Conservation (phyloP, 2,329 filamentous ascomycete genomes). For the Talaromyces sp. region DNA sequence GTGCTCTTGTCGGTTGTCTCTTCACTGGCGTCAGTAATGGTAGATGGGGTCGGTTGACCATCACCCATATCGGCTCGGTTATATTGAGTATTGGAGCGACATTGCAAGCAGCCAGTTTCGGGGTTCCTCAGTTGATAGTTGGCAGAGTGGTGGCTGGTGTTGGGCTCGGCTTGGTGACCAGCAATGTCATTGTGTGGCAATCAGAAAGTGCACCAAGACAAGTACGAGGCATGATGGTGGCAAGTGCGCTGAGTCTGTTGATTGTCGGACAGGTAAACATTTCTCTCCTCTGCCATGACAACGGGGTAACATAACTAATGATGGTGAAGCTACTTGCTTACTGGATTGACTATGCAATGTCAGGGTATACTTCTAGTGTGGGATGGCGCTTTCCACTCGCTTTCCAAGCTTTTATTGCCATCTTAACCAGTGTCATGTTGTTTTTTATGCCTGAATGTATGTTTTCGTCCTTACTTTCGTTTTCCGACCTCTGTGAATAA, state of each 20-base stretch:
- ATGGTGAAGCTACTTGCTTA: conserved; percentile 12
- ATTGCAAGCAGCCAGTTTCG: conserved; percentile 52
- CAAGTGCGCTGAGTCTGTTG: conserved; percentile 18
- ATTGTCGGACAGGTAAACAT: conserved; percentile 17
- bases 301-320: too few species aligned
- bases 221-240: conserved; percentile 16
- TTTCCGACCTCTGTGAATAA: background rate
- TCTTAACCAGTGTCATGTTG: conserved; percentile 16
- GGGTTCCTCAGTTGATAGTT: conserved; percentile 51
- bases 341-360: conserved; percentile 22
- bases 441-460: conserved; percentile 21
- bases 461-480: background rate
- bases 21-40: conserved; percentile 53
- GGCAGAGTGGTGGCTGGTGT: conserved; percentile 52
- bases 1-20: conserved; percentile 52
- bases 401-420: conserved; percentile 14
- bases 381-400: conserved; percentile 23
- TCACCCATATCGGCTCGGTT: conserved; percentile 55
- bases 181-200: conserved; percentile 26
- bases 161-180: conserved; percentile 31
- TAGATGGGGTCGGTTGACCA: conserved; percentile 52
- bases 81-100: conserved; percentile 58
- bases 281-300: background rate
- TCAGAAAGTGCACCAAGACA: conserved; percentile 18
- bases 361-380: conserved; percentile 17